Conservation (phyloP, 2,329 filamentous ascomycete genomes). For the Phialophora verrucosa region DNA sequence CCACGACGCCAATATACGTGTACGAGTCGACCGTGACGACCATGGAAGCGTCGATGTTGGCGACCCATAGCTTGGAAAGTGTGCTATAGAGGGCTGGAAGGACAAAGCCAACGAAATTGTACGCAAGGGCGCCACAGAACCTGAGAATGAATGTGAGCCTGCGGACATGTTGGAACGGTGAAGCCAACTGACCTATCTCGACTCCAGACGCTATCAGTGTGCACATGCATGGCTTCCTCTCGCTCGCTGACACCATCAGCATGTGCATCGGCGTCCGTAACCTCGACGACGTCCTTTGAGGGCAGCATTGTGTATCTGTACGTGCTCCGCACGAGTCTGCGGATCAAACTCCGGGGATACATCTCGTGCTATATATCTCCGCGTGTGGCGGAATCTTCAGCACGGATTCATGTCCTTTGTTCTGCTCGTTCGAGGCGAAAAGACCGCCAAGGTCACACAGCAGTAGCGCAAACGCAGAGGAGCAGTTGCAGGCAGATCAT, state of each 20-base stretch:
- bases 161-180: neutral
- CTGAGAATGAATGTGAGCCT: constrained; percentile 35
- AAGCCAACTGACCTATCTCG: constrained; percentile 16
- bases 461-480: constrained; percentile 6
- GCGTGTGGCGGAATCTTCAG: neutral
- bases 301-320: constrained; percentile 25
- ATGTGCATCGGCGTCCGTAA: neutral
- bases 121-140: constrained; percentile 64
- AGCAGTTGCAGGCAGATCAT: neutral
- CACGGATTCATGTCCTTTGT: constrained; percentile 4
- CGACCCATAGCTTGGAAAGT: constrained; percentile 73
- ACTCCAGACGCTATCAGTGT: constrained; percentile 9
- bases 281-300: constrained; percentile 17
- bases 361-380: neutral
- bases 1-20: constrained; percentile 71
- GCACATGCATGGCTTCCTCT: neutral
- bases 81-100: constrained; percentile 72
- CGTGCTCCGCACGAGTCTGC: constrained; percentile 13
- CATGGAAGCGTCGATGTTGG: constrained; percentile 66
- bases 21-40: constrained; percentile 70
- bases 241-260: neutral
- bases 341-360: constrained; percentile 4
- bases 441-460: constrained; percentile 19
- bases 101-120: constrained; percentile 68
- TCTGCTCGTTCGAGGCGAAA: neutral